A percentile compares a stretch with the other conserved stretches of the same genome.
Evolutionary conservation across 495 filamentous ascomycete species (phyloP).

Genomic region (Opeltia flavorubescens): DNA sequence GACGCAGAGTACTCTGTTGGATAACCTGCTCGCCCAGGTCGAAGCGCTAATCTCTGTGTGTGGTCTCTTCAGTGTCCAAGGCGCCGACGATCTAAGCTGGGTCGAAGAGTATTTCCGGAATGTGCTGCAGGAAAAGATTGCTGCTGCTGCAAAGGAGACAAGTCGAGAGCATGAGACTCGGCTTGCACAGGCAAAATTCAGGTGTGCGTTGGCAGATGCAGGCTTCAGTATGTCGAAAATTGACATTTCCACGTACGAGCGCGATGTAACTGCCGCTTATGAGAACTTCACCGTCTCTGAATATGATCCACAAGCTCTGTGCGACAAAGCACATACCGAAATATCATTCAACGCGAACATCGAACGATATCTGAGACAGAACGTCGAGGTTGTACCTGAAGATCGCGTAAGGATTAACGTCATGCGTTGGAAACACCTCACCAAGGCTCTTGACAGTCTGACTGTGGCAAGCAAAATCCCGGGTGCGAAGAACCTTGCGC

Average conservation of each 20-base stretch:
- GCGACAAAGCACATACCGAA: slow-evolving; percentile 44
- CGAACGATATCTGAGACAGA: slow-evolving; percentile 14
- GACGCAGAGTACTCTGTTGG: slow-evolving; percentile 46
- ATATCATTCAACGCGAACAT: slow-evolving; percentile 31
- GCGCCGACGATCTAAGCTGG: slow-evolving; percentile 30
- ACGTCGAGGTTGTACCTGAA: slow-evolving; percentile 13
- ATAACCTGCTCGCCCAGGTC: slow-evolving; percentile 49
- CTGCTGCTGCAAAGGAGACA: slow-evolving; percentile 29
- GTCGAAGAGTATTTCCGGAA: slow-evolving; percentile 40
- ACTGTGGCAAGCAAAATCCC: slow-evolving; percentile 40
- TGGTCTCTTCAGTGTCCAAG: slow-evolving; percentile 32
- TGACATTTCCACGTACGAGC: slow-evolving; percentile 35
- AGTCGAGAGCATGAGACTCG: slow-evolving; percentile 34
- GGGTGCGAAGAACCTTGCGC: slow-evolving; percentile 36
- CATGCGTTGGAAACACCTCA: slow-evolving; percentile 37
- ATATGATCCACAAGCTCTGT: slow-evolving; percentile 34
- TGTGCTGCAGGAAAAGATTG: slow-evolving; percentile 32
- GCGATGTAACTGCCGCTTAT: slow-evolving; percentile 32
- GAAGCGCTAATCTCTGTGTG: slow-evolving; percentile 43
- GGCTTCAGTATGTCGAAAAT: slow-evolving; percentile 35
- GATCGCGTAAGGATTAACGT: slow-evolving; percentile 12
- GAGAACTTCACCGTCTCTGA: slow-evolving; percentile 26
- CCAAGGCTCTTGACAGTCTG: slow-evolving; percentile 31
- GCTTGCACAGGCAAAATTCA: slow-evolving; percentile 39
- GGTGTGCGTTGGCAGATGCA: slow-evolving; percentile 37